Conservation (phyloP, 495 filamentous ascomycete genomes). For the Tuber microsphaerosporum region DNA sequence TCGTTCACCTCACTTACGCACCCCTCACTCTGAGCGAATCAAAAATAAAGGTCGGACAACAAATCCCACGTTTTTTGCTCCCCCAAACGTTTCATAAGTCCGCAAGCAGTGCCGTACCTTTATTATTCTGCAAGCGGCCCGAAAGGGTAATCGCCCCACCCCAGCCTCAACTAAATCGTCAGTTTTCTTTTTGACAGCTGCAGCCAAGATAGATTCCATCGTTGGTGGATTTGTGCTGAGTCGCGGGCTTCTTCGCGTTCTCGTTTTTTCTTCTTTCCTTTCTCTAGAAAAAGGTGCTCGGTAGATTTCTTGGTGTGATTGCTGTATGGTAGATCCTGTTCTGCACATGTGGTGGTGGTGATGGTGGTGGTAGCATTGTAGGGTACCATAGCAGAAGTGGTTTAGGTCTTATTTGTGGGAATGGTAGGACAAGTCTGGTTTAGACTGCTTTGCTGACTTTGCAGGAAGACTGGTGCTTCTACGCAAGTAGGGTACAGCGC, state of each 20-base stretch:
- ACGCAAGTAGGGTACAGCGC: not conserved
- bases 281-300: not conserved
- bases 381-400: not conserved
- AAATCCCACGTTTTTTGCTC: not conserved
- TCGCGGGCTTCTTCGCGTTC: not conserved
- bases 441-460: not conserved
- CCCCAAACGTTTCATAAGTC: not conserved
- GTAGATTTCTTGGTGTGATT: not conserved
- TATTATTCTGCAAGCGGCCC: not conserved
- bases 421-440: not conserved
- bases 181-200: not conserved
- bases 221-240: not conserved
- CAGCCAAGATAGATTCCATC: not conserved
- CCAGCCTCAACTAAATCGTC: not conserved
- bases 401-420: not conserved
- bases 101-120: not conserved
- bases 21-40: not conserved
- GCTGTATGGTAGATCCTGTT: conserved; percentile 1
- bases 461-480: not conserved
- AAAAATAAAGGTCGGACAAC: not conserved
- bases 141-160: not conserved
- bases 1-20: not conserved
- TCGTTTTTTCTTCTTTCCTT: not conserved
- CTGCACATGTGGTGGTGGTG: not conserved
- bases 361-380: too few relatives aligned